Percentiles rank a stretch among this genome's conserved stretches.
Conservation (phyloP, 148 eudicot genomes). For the Rhododendron kiyosumense region DNA sequence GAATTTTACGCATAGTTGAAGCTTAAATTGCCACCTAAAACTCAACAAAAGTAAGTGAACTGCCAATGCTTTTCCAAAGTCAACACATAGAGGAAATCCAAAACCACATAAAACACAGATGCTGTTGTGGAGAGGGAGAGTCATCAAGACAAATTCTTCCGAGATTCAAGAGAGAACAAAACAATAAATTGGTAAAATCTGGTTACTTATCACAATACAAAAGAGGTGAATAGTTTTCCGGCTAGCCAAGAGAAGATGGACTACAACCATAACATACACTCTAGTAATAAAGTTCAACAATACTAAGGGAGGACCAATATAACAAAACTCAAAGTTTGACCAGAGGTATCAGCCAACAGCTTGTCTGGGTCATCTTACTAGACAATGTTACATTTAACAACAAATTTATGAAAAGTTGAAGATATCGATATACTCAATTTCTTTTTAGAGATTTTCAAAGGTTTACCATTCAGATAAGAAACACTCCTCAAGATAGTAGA, state of each 20-base stretch:
- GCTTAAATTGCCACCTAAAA: background rate
- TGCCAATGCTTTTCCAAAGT: background rate
- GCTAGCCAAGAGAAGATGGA: background rate
- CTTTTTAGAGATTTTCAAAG: background rate
- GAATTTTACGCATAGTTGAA: background rate
- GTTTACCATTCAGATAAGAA: background rate
- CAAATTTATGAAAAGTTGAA: background rate
- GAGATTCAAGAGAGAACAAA: background rate
- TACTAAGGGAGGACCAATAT: background rate
- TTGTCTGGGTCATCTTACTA: background rate
- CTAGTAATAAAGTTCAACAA: background rate
- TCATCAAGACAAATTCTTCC: background rate
- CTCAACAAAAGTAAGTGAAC: background rate
- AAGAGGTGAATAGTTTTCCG: background rate
- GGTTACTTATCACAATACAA: background rate
- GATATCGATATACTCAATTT: background rate
- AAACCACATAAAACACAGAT: background rate
- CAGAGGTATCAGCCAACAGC: background rate
- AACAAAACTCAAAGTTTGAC: background rate
- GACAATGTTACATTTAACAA: background rate
- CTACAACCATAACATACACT: background rate
- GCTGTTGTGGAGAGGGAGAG: background rate
- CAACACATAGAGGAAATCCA: background rate
- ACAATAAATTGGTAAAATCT: background rate
- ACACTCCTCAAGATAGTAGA: background rate